phyloP scores from a whole-genome alignment of 1,284 basidiomycete species.

The Ustilago shanxiensis region DNA sequence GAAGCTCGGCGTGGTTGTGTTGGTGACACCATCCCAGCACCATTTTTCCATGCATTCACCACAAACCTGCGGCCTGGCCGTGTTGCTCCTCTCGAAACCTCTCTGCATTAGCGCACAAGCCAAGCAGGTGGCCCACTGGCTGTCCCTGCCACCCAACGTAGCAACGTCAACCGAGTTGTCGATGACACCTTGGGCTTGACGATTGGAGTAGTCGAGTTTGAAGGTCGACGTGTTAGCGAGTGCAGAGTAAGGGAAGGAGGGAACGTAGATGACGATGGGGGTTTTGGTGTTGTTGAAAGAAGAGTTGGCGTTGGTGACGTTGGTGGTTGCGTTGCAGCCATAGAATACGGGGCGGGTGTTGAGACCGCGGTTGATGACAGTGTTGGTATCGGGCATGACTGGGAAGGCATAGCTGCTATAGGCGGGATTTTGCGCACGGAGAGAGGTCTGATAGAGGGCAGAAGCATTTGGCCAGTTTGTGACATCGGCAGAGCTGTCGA shows the following conservation, averaged over 20 bases:
- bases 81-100: constrained; percentile 57
- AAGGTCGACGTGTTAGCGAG: constrained; percentile 62
- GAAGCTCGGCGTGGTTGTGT: constrained; percentile 45
- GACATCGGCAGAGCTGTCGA: constrained; percentile 76
- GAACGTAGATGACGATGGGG: constrained; percentile 72
- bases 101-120: constrained; percentile 63
- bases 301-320: constrained; percentile 56
- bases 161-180: constrained; percentile 66
- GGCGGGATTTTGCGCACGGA: constrained; percentile 35
- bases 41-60: constrained; percentile 57
- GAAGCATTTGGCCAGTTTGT: constrained; percentile 78
- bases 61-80: constrained; percentile 52
- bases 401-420: constrained; percentile 70
- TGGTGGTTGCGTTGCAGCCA: constrained; percentile 75
- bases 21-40: constrained; percentile 66
- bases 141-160: constrained; percentile 57
- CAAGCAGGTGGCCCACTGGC: constrained; percentile 60
- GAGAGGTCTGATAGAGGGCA: constrained; percentile 70
- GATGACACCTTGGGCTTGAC: constrained; percentile 55
- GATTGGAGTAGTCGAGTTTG: constrained; percentile 69
- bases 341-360: constrained; percentile 81
- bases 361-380: constrained; percentile 77
- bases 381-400: constrained; percentile 72
- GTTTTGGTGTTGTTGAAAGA: constrained; percentile 66
- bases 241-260: constrained; percentile 72